phyloP scores from a whole-genome alignment of 192 early-diverging fungal species.

The Linnemannia schmuckeri region DNA sequence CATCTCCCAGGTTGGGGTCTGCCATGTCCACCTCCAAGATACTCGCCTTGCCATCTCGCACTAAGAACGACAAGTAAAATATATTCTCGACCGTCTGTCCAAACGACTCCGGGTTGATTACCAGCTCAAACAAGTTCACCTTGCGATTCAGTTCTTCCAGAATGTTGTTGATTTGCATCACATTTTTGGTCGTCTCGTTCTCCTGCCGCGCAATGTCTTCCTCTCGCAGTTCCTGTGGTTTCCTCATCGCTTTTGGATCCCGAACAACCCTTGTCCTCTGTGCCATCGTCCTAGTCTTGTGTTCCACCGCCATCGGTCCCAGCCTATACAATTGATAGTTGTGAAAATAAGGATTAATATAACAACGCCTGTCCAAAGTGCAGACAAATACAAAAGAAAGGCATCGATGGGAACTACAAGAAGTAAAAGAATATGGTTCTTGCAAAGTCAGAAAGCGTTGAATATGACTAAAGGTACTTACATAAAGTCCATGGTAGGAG shows the following conservation, averaged over 20 bases:
- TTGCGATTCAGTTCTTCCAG: slow-evolving; percentile 66
- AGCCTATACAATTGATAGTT: slow-evolving; percentile 58
- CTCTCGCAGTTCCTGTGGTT: slow-evolving; percentile 67
- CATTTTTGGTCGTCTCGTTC: slow-evolving; percentile 90
- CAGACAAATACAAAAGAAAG: background rate
- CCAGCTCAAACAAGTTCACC: slow-evolving; percentile 86
- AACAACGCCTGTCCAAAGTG: background rate
- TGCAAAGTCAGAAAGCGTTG: no score
- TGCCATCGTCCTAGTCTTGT: slow-evolving; percentile 58
- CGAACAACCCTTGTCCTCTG: slow-evolving; percentile 49
- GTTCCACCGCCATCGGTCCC: slow-evolving; percentile 77
- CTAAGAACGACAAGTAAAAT: slow-evolving; percentile 97
- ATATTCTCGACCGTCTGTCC: slow-evolving; percentile 96
- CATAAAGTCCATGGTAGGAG: slow-evolving; percentile 84
- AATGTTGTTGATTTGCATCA: slow-evolving; percentile 74
- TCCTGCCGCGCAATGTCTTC: slow-evolving; percentile 82
- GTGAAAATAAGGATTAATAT: background rate
- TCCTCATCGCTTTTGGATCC: slow-evolving; percentile 60
- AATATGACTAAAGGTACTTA: slow-evolving; percentile 54
- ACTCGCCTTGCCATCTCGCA: slow-evolving; percentile 84
- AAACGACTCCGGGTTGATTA: slow-evolving; percentile 92
- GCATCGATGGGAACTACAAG: background rate
- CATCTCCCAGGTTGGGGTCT: slow-evolving; percentile 57
- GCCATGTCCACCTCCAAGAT: slow-evolving; percentile 78
- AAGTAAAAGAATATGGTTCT: background rate